These are phyloP conservation scores for Sclerotinia trifoliorum DNA, from an alignment of 2,329 filamentous ascomycete genomes.

Conservation along the genomic window DNA sequence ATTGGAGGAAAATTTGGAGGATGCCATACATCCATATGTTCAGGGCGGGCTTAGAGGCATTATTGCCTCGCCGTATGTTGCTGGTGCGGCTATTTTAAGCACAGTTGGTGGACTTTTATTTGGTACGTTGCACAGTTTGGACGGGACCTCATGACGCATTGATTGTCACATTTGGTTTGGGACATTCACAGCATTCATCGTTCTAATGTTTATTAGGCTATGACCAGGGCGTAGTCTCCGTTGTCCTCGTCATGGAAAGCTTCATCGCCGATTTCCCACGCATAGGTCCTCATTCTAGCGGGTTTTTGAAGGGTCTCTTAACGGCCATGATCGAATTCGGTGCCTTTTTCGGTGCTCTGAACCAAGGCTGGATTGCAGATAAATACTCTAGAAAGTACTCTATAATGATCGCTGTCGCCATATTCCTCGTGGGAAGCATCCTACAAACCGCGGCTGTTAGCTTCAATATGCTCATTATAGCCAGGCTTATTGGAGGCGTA, in stretches of 20 bases:
- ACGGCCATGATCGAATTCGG: conserved; percentile 43
- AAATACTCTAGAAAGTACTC: conserved; percentile 52
- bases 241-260: conserved; percentile 46
- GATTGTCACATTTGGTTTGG: background rate
- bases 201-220: conserved; percentile 42
- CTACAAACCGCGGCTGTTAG: conserved; percentile 51
- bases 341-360: conserved; percentile 37
- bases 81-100: conserved; percentile 10
- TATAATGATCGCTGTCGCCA: conserved; percentile 50
- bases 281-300: conserved; percentile 16
- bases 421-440: conserved; percentile 52
- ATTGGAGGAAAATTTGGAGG: background rate
- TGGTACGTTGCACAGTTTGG: background rate
- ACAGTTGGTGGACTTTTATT: conserved; percentile 16
- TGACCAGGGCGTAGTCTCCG: conserved; percentile 48
- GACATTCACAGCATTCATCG: background rate
- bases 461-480: conserved; percentile 51
- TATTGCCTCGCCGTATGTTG: conserved; percentile 16
- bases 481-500: conserved; percentile 48
- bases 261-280: conserved; percentile 43
- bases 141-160: background rate
- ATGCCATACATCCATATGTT: conserved; percentile 6
- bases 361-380: conserved; percentile 44
- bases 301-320: conserved; percentile 18
- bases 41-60: conserved; percentile 9